Conservation (phyloP, 176 grass and related monocot genomes). For the Saccharum officinarum region DNA sequence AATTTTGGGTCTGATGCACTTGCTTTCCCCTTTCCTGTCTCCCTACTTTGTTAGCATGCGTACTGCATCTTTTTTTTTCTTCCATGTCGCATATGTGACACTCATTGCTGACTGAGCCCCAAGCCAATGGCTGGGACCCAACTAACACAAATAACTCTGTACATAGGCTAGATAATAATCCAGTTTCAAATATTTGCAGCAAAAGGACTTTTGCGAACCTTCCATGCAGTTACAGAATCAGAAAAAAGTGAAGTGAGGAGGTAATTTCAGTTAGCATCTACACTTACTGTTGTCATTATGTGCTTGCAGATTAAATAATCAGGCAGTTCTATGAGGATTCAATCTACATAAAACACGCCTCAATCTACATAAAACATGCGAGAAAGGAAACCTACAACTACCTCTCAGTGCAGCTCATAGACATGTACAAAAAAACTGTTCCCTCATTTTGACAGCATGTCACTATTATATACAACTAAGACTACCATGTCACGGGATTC, state of each 20-base stretch:
- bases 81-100: not conserved
- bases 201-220: not conserved
- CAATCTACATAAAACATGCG: not conserved
- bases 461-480: not conserved
- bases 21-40: not conserved
- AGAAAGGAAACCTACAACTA: not conserved
- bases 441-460: not conserved
- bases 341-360: not conserved
- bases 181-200: not conserved
- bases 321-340: not conserved
- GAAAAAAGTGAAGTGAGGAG: not conserved
- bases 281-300: not conserved
- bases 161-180: not conserved
- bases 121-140: not conserved
- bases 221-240: not conserved
- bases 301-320: not conserved
- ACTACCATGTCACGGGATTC: not conserved
- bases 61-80: not conserved
- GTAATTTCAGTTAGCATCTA: slow-evolving; percentile 6
- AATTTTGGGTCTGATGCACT: not conserved
- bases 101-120: not conserved
- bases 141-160: not conserved
- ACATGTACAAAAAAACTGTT: not conserved
- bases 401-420: too few species aligned
- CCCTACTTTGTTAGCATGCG: not conserved